Evolutionary conservation across 805 yeast species (phyloP), one percentile per base, ranked within the genome.

Genomic region (Saccharomyces eubayanus): DNA sequence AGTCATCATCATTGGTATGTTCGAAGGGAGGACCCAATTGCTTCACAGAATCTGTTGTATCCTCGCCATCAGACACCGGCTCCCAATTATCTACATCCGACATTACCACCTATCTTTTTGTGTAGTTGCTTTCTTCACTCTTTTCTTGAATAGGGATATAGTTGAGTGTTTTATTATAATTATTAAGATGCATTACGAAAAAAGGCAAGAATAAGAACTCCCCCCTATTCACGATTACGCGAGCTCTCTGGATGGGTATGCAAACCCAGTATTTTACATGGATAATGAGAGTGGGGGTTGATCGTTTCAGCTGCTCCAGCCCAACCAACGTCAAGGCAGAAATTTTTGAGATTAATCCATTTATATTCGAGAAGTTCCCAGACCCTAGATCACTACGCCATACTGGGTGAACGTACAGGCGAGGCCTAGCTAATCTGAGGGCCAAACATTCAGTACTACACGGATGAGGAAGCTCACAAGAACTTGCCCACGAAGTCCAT

Each of bases 371-470:
- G 12, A 36, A 36, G 24, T 36, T n/a, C 24, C 43, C 21, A 16
- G 5, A 16, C 43, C 24, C 11, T 8, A 36, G 41, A n/a, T n/a
- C 24, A 16, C 11, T 11, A 16, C 24, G 24, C 12, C 6, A 1
- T 4, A 14, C 9, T 5, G 6, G 43, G 21, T 16, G 12, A 36
- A 9, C 16, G 43, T 36, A 3, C 24, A 16, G 16, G 11, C 16
- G 43, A 84, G 70, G 82, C 84, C 64, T 88, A 95, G 0, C 96
- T 96, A 28, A 83, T 89, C 56, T 89, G 96, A 68, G 96, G 96
- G 2, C 82, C 89, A 1, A 95, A 88, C 66, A 84, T 87, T 57
- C 96, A 88, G 66, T 89, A 84, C 74, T 87, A 82, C 63, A 78
- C 81, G 29, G 86, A 85, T 58, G 96, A 96, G 4, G 77, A 76